Conservation (phyloP, 2,329 filamentous ascomycete species). For the Diaporthe eres region DNA sequence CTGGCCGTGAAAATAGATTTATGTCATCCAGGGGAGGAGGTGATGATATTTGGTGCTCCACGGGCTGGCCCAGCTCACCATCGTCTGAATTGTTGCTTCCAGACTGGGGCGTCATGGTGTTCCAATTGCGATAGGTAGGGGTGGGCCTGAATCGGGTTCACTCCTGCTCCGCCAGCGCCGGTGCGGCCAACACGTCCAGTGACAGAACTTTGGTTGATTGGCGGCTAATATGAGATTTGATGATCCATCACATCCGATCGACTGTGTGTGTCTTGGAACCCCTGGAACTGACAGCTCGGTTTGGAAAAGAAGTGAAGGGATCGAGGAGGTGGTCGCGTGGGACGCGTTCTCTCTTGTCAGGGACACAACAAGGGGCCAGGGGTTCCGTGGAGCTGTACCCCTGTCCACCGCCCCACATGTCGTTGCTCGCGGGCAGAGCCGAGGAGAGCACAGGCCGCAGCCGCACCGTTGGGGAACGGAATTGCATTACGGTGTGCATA, state of each 20-base stretch:
- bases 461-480: not conserved
- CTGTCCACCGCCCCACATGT: not conserved
- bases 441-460: conserved; percentile 23
- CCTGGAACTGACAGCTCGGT: conserved; percentile 13
- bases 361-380: conserved; percentile 25
- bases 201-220: not conserved
- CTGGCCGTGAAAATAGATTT: conserved; percentile 51
- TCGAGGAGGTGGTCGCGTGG: conserved; percentile 7
- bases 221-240: not conserved
- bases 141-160: not conserved
- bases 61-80: not conserved
- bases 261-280: not conserved
- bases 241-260: conserved; percentile 8
- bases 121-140: not conserved
- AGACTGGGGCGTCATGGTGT: not conserved
- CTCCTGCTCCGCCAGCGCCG: not conserved
- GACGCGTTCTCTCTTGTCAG: conserved; percentile 2
- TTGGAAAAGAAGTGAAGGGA: not conserved
- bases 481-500: not conserved
- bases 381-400: conserved; percentile 9
- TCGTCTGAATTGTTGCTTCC: not conserved
- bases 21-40: not conserved
- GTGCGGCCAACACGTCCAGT: not conserved
- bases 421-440: conserved; percentile 17
- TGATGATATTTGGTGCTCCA: conserved; percentile 4